phyloP scores from a whole-genome alignment of 192 early-diverging fungal genomes.

The Coemansia javaensis region DNA sequence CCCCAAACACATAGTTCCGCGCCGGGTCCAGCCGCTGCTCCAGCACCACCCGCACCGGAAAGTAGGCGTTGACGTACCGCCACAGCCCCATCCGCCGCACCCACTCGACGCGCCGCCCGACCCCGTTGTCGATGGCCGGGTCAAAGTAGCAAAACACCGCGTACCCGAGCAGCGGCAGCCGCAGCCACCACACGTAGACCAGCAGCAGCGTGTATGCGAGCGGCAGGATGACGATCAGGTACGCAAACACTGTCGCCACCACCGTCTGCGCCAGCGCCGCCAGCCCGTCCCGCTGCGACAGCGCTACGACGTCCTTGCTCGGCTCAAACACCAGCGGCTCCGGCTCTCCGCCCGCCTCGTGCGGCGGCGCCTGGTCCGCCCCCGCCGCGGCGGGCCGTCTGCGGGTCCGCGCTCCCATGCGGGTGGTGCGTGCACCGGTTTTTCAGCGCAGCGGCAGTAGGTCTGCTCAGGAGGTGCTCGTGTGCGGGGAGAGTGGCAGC shows the following conservation, averaged over 20 bases:
- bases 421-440: too few relatives aligned
- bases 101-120: slow-evolving; percentile 57
- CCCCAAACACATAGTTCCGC: slow-evolving; percentile 84
- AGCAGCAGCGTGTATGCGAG: slow-evolving; percentile 14
- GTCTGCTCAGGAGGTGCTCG: too few relatives aligned
- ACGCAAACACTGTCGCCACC: slow-evolving; percentile 29
- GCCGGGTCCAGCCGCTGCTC: slow-evolving; percentile 78
- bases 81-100: slow-evolving; percentile 58
- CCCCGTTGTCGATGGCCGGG: slow-evolving; percentile 34
- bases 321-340: slow-evolving; percentile 42
- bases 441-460: too few relatives aligned
- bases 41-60: slow-evolving; percentile 74
- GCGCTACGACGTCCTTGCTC: slow-evolving; percentile 23
- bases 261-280: slow-evolving; percentile 17
- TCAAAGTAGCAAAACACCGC: slow-evolving; percentile 40
- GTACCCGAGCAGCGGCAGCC: slow-evolving; percentile 34
- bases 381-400: too few relatives aligned
- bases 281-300: slow-evolving; percentile 26
- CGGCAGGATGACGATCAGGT: slow-evolving; percentile 32
- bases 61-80: slow-evolving; percentile 78
- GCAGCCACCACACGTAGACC: slow-evolving; percentile 15
- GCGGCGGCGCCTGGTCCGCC: too few relatives aligned
- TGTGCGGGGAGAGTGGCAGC: too few relatives aligned
- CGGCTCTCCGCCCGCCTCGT: not conserved
- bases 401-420: too few relatives aligned